Evolutionary conservation across 2,329 filamentous ascomycete species (phyloP), one percentile per base, ranked within the genome.

Genomic region (Septoria linicola): DNA sequence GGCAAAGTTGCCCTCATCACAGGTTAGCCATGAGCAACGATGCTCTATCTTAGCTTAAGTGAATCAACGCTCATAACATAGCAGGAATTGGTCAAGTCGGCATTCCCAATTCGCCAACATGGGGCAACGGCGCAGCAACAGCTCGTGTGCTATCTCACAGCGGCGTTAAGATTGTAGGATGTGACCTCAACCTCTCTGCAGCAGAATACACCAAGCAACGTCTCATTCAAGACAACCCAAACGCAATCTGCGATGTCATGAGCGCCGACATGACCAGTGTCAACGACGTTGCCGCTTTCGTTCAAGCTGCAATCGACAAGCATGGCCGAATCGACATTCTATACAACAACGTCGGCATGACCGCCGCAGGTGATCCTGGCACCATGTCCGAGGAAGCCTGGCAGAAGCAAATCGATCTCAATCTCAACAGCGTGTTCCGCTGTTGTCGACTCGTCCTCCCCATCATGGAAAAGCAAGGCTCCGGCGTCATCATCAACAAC

Each of bases 341-440:
- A 3, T 66, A 78, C 57, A 78, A 78, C 63, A 78, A 75, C 11
- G 69, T 78, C 27, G 76, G 76, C 36, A 77, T 76, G 65, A 63
- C 59, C 1, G 54, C 54, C 2, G 53, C 72, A 0, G 79, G 79
- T 0, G 70, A 70, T 36, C 74, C 79, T 0, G 77, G 70, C 1
- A 60, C 39, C 3, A 77, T 81, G 70, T 40, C 51, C 0, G 77
- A 82, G 41, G 68, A 72, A 1, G 57, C 68, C 0, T 82, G 79
- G 79, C 73, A 80, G 50, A 42, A 65, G 0, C 79, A 81, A 54
- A 71, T 80, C 44, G 73, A 77, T n/a, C 61, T 82, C 21, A 82
- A 82, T 57, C 68, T 82, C 3, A 80, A 80, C 59, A 77, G 71
- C 34, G 75, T 81, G 0, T 82, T 79, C 53, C 62, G 80, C 2